Percentiles rank a stretch among this genome's conserved stretches.
phyloP scores from a whole-genome alignment of 306 rosid genomes.

The Acacia acuminata region DNA sequence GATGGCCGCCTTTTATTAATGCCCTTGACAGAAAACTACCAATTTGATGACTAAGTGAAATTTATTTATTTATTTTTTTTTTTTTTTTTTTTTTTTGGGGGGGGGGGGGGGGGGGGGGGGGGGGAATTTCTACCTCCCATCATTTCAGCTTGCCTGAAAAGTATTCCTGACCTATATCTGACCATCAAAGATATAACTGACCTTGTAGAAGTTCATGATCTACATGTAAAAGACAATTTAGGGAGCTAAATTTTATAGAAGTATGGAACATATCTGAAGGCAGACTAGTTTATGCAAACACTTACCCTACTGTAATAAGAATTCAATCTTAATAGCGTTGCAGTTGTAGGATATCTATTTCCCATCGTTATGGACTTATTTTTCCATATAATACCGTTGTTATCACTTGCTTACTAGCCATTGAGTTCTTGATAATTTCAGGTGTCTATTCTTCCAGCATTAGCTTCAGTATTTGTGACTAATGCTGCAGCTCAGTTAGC shows the following conservation, averaged over 20 bases:
- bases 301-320: background rate
- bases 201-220: background rate
- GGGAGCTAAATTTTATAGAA: background rate
- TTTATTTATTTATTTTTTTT: no score
- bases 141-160: background rate
- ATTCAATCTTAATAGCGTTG: no score
- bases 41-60: background rate
- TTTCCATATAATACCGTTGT: background rate
- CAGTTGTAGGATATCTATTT: background rate
- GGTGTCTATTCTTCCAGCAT: slow-evolving; percentile 95
- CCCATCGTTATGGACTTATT: background rate
- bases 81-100: background rate
- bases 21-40: no score
- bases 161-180: background rate
- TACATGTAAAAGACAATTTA: background rate
- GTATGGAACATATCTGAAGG: background rate
- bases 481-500: slow-evolving; percentile 78
- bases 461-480: slow-evolving; percentile 81
- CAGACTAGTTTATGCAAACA: background rate
- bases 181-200: background rate
- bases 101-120: background rate
- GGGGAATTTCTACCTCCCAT: background rate
- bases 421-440: slow-evolving; percentile 40
- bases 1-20: background rate
- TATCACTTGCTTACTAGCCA: slow-evolving; percentile 8